phyloP scores from a whole-genome alignment of 106 monocot species.

The Dioscorea zingiberensis region DNA sequence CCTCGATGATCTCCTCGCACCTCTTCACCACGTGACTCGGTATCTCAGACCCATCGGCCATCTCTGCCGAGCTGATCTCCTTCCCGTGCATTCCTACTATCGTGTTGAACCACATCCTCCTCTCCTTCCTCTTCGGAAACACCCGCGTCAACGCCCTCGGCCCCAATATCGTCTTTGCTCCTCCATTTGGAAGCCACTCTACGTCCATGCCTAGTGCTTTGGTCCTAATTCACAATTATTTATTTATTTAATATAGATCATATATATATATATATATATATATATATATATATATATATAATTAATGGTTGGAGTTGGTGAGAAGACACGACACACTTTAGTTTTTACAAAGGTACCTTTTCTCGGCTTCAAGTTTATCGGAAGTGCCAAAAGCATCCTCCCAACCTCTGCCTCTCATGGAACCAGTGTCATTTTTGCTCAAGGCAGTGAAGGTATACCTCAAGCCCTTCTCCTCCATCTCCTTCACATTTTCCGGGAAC shows the following conservation, averaged over 20 bases:
- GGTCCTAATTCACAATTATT: conserved; percentile 2
- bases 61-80: conserved; percentile 22
- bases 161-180: conserved; percentile 11
- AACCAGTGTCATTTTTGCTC: conserved; percentile 22
- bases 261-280: no score
- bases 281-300: no score
- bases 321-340: no score
- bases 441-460: conserved; percentile 18
- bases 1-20: conserved; percentile 38
- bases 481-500: conserved; percentile 21
- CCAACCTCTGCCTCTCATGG: conserved; percentile 35
- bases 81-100: conserved; percentile 36
- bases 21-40: conserved; percentile 21
- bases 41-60: conserved; percentile 30
- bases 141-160: conserved; percentile 16
- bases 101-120: conserved; percentile 40
- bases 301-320: no score
- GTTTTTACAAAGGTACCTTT: no score
- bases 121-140: conserved; percentile 14
- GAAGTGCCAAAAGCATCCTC: conserved; percentile 30
- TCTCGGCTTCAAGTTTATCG: conserved; percentile 20
- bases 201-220: conserved; percentile 27
- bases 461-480: conserved; percentile 30
- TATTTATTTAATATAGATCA: no score
- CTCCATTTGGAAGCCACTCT: conserved; percentile 27